Evolutionary conservation across 2,329 filamentous ascomycete species (phyloP).

Genomic region (Furcasterigmium sp.): DNA sequence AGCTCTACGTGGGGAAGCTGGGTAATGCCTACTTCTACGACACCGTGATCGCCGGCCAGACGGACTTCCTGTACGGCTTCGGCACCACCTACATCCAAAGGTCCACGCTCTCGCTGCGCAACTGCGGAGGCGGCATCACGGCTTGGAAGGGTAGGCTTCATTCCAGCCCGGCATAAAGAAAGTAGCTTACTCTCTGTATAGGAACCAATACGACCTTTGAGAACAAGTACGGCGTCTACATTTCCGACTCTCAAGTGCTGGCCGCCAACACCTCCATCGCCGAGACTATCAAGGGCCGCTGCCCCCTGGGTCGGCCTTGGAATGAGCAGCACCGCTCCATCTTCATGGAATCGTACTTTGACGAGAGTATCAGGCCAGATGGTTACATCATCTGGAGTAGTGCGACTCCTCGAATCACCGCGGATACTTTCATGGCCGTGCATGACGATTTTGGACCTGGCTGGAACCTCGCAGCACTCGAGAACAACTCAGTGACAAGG

Average conservation of each 20-base stretch:
- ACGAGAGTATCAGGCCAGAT: conserved; percentile 43
- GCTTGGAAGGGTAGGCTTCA: conserved; percentile 56
- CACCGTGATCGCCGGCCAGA: conserved; percentile 56
- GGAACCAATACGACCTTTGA: conserved; percentile 55
- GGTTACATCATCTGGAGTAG: conserved; percentile 52
- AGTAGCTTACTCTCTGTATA: conserved; percentile 19
- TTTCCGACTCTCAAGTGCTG: conserved; percentile 47
- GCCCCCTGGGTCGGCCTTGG: conserved; percentile 58
- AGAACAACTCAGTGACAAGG: conserved; percentile 31
- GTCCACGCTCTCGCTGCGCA: conserved; percentile 48
- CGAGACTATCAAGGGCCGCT: conserved; percentile 31
- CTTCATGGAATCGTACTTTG: conserved; percentile 50
- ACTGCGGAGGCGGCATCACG: conserved; percentile 61
- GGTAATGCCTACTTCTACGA: conserved; percentile 61
- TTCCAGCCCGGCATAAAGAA: conserved; percentile 65
- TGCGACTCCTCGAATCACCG: conserved; percentile 31
- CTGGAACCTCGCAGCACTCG: conserved; percentile 42
- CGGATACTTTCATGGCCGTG: conserved; percentile 51
- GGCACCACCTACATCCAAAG: conserved; percentile 57
- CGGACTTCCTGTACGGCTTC: conserved; percentile 65
- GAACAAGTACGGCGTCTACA: conserved; percentile 65
- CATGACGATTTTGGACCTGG: conserved; percentile 47
- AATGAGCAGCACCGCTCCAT: conserved; percentile 53
- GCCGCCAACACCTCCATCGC: conserved; percentile 48
- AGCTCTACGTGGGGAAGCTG: conserved; percentile 61